phyloP scores from a whole-genome alignment of 805 yeast genomes.

The Teunomyces gatunensis region DNA sequence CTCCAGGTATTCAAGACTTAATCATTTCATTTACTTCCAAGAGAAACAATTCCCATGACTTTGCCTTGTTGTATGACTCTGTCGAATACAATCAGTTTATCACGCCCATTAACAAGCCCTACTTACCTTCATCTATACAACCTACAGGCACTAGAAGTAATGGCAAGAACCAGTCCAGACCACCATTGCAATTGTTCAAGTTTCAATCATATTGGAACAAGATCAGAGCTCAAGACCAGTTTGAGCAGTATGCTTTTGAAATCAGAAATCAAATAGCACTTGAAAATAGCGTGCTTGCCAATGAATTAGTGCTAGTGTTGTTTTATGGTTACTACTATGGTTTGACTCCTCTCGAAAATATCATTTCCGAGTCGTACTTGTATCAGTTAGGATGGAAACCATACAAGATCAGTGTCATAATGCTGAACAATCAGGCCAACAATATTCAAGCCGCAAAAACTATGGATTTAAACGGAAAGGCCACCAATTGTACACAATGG shows the following conservation, averaged over 20 bases:
- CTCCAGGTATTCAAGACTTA: conserved; percentile 44
- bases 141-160: conserved; percentile 4
- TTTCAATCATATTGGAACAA: conserved; percentile 42
- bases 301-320: conserved; percentile 38
- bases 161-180: conserved; percentile 17
- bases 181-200: conserved; percentile 34
- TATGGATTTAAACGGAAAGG: conserved; percentile 2
- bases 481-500: conserved; percentile 21
- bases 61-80: conserved; percentile 22
- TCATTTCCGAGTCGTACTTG: conserved; percentile 40
- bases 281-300: conserved; percentile 21
- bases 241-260: conserved; percentile 32
- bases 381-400: conserved; percentile 44
- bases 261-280: conserved; percentile 22
- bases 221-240: conserved; percentile 31
- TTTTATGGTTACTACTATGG: conserved; percentile 45
- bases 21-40: conserved; percentile 37
- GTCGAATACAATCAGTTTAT: conserved; percentile 22
- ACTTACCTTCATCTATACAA: conserved; percentile 25
- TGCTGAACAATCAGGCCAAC: conserved; percentile 4
- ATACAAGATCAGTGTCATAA: conserved; percentile 19
- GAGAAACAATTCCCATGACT: conserved; percentile 22
- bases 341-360: conserved; percentile 40
- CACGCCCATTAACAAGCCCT: conserved; percentile 33
- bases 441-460: conserved; percentile 7